Evolutionary conservation across 805 yeast genomes (phyloP).

Genomic region (Pichia nakasei): DNA sequence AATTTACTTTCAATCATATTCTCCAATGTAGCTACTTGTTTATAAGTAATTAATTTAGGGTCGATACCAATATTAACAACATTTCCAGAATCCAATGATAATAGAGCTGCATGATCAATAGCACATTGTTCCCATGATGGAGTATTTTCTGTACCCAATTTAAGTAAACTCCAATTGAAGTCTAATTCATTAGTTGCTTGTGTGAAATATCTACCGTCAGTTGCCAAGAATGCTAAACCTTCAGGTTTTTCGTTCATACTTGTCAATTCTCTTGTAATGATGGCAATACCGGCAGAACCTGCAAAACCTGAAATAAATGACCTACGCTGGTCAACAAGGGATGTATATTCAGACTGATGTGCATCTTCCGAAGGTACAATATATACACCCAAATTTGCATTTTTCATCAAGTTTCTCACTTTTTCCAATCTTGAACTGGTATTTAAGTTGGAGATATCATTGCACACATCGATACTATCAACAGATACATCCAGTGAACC

Average conservation of each 20-base stretch:
- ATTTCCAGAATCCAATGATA: constrained; percentile 37
- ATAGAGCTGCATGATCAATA: constrained; percentile 39
- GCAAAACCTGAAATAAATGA: constrained; percentile 50
- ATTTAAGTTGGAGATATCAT: constrained; percentile 32
- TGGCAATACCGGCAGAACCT: constrained; percentile 56
- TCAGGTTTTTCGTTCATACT: constrained; percentile 45
- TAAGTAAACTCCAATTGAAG: constrained; percentile 49
- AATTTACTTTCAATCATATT: constrained; percentile 25
- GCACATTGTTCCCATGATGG: constrained; percentile 56
- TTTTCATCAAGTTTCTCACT: constrained; percentile 57
- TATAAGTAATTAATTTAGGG: constrained; percentile 38
- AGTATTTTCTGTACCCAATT: constrained; percentile 40
- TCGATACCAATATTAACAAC: constrained; percentile 34
- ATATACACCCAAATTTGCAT: constrained; percentile 56
- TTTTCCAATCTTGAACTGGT: constrained; percentile 50
- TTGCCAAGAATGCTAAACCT: constrained; percentile 46
- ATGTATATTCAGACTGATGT: constrained; percentile 56
- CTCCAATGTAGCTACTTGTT: constrained; percentile 27
- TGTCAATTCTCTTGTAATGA: constrained; percentile 44
- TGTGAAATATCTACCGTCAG: constrained; percentile 54
- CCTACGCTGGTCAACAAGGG: constrained; percentile 45
- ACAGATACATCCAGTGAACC: constrained; percentile 4
- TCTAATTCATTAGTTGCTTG: constrained; percentile 53
- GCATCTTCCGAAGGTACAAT: constrained; percentile 52
- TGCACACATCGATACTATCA: constrained; percentile 16